Percentiles rank a stretch among this genome's conserved stretches.
phyloP scores from a whole-genome alignment of 192 early-diverging fungal genomes.

The Podila minutissima region DNA sequence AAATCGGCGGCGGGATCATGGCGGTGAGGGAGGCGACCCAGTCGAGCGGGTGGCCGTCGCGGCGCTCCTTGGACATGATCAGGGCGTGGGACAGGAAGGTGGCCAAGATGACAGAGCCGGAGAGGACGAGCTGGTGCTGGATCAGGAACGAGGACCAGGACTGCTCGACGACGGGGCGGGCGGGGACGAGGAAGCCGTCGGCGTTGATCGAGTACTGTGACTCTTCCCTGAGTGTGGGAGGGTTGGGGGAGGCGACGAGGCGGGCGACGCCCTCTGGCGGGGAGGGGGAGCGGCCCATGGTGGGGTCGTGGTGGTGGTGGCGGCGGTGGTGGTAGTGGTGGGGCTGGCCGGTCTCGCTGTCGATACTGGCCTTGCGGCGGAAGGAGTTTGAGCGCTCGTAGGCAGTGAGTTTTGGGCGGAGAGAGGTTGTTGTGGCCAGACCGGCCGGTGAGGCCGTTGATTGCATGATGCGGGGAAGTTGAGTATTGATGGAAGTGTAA shows the following conservation, averaged over 20 bases:
- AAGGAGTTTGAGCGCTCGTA: conserved; percentile 30
- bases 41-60: conserved; percentile 25
- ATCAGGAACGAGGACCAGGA: conserved; percentile 39
- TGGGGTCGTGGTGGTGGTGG: conserved; percentile 39
- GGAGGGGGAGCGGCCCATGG: conserved; percentile 34
- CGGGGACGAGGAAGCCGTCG: conserved; percentile 12
- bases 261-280: conserved; percentile 19
- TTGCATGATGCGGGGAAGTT: not conserved
- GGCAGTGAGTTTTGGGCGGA: not conserved
- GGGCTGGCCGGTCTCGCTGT: conserved; percentile 24
- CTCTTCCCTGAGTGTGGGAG: not conserved
- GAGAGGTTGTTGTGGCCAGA: not conserved
- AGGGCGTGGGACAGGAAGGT: conserved; percentile 19
- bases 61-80: conserved; percentile 12
- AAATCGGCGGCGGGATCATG: conserved; percentile 39
- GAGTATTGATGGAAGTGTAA: no score
- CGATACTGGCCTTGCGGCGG: conserved; percentile 36
- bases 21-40: conserved; percentile 26
- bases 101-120: conserved; percentile 23
- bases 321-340: conserved; percentile 40
- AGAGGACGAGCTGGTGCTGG: conserved; percentile 38
- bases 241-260: not conserved
- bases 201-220: conserved; percentile 10
- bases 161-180: conserved; percentile 3
- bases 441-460: not conserved